Conservation (phyloP, 805 yeast genomes). For the Barnettozyma siamensis region DNA sequence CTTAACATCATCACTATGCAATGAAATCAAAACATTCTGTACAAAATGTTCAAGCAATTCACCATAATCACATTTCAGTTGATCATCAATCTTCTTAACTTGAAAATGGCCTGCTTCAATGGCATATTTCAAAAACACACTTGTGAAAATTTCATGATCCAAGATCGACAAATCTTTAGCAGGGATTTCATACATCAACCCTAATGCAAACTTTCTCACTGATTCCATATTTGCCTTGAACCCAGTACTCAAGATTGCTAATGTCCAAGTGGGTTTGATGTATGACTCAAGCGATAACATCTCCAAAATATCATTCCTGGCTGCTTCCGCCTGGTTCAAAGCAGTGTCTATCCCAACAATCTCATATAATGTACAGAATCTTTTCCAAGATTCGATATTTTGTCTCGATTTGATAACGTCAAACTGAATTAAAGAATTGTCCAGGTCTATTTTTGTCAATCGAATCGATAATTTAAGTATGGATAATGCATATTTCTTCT, state of each 20-base stretch:
- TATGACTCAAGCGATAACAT: constrained; percentile 44
- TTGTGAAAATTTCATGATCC: constrained; percentile 37
- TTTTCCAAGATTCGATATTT: constrained; percentile 56
- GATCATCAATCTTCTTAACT: constrained; percentile 30
- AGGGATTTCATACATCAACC: constrained; percentile 49
- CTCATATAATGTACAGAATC: constrained; percentile 70
- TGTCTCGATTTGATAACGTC: constrained; percentile 8
- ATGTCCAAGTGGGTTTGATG: constrained; percentile 67
- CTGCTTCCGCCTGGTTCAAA: constrained; percentile 79
- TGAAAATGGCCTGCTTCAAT: constrained; percentile 60
- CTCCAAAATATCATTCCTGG: constrained; percentile 52
- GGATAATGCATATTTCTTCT: constrained; percentile 61
- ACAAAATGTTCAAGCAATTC: constrained; percentile 42
- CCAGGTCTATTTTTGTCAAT: constrained; percentile 29
- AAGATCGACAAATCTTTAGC: constrained; percentile 40
- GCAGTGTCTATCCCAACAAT: constrained; percentile 82
- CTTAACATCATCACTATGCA: constrained; percentile 26
- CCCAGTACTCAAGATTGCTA: constrained; percentile 70
- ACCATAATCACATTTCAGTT: constrained; percentile 52
- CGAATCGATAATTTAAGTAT: constrained; percentile 58
- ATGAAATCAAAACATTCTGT: constrained; percentile 26
- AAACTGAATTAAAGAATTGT: constrained; percentile 24
- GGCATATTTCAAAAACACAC: constrained; percentile 49
- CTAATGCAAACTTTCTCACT: constrained; percentile 58
- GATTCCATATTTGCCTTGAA: constrained; percentile 72